Percentiles rank a stretch among this genome's conserved stretches.
Evolutionary conservation across 2,329 filamentous ascomycete genomes (phyloP).

Genomic region (Alternaria triticina): DNA sequence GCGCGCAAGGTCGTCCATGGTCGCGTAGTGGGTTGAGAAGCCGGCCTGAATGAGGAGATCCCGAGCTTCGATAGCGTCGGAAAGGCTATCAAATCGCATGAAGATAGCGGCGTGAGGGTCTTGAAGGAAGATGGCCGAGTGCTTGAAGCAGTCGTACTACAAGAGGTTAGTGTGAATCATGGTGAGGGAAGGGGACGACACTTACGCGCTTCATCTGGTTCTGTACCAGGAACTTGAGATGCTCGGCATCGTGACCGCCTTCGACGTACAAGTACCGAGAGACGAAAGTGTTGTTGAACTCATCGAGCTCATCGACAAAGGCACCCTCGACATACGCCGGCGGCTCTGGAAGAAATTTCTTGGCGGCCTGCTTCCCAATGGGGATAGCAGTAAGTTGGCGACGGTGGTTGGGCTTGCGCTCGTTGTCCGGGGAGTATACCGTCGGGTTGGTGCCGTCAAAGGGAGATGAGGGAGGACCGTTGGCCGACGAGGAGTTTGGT

Average conservation of each 20-base stretch:
- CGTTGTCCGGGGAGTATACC: constrained; percentile 34
- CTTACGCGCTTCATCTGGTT: constrained; percentile 40
- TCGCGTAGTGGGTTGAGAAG: constrained; percentile 29
- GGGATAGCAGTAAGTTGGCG: constrained; percentile 20
- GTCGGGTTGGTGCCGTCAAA: constrained; percentile 37
- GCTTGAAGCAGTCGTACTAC: constrained; percentile 37
- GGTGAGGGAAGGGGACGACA: constrained; percentile 1
- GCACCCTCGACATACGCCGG: constrained; percentile 17
- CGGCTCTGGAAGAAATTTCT: constrained; percentile 19
- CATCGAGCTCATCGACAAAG: constrained; percentile 38
- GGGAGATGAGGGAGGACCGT: constrained; percentile 33
- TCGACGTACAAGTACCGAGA: constrained; percentile 35
- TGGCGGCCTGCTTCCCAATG: constrained; percentile 12
- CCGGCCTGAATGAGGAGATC: constrained; percentile 28
- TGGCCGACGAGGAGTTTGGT: constrained; percentile 27
- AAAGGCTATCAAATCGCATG: constrained; percentile 48
- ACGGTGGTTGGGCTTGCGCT: constrained; percentile 24
- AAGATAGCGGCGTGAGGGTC: neutral
- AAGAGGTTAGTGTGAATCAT: constrained; percentile 21
- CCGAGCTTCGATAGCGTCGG: constrained; percentile 40
- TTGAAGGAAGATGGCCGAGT: constrained; percentile 29
- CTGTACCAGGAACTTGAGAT: constrained; percentile 31
- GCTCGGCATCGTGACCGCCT: constrained; percentile 32
- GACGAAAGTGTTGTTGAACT: constrained; percentile 24
- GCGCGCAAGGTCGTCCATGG: constrained; percentile 30